These are phyloP conservation scores for Vitis hybrid DNA, from an alignment of 177 flowering plant species.

Conservation along the genomic window DNA sequence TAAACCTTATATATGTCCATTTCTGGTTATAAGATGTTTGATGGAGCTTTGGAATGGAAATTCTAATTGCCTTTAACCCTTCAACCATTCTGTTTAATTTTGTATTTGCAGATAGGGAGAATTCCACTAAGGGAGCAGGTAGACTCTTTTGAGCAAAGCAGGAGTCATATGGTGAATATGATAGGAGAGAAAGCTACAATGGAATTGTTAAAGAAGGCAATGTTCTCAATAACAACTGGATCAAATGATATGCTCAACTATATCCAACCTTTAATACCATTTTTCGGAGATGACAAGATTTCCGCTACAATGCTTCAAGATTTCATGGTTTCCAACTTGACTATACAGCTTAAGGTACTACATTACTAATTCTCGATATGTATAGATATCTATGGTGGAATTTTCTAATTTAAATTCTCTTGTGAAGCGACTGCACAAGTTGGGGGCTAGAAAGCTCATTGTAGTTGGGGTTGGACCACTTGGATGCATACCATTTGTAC, in stretches of 20 bases:
- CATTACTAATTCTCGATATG: too few relatives aligned
- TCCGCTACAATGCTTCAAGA: constrained; percentile 41
- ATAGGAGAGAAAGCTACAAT: constrained; percentile 43
- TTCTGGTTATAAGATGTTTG: too few relatives aligned
- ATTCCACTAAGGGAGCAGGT: constrained; percentile 56
- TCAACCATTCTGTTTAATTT: too few relatives aligned
- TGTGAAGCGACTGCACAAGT: constrained; percentile 44
- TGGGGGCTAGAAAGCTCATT: constrained; percentile 61
- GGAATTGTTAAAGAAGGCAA: constrained; percentile 37
- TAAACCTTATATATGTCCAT: neutral
- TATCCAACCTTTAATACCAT: constrained; percentile 53
- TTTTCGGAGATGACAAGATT: constrained; percentile 28
- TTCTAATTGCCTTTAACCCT: too few relatives aligned
- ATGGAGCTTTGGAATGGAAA: too few relatives aligned
- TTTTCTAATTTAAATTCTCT: neutral
- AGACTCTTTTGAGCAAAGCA: constrained; percentile 44
- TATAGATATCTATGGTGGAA: neutral
- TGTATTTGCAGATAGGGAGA: constrained; percentile 49
- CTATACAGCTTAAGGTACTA: constrained; percentile 62
- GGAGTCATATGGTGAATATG: constrained; percentile 33
- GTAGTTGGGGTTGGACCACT: constrained; percentile 69
- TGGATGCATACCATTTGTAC: constrained; percentile 77
- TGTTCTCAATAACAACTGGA: constrained; percentile 65
- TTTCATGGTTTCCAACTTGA: constrained; percentile 60
- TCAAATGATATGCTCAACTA: constrained; percentile 65